phyloP scores from a whole-genome alignment of 2,329 filamentous ascomycete genomes.

The Xylariaceae sp. region DNA sequence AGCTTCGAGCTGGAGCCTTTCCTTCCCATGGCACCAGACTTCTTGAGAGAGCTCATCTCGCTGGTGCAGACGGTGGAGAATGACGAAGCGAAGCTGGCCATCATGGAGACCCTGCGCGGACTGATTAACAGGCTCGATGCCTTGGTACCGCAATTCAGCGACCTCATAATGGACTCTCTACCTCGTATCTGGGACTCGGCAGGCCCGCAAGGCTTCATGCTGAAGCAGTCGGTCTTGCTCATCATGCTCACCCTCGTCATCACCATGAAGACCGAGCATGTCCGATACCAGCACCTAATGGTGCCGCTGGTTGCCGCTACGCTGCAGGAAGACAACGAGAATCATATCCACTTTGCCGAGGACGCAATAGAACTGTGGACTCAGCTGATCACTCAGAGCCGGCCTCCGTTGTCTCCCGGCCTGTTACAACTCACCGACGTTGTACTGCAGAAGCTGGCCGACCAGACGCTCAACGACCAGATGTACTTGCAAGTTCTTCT shows the following conservation, averaged over 20 bases:
- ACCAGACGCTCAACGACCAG: constrained; percentile 58
- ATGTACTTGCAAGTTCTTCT: constrained; percentile 61
- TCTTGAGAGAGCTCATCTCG: constrained; percentile 66
- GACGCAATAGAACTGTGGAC: constrained; percentile 89
- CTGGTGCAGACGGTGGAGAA: constrained; percentile 75
- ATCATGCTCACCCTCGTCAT: constrained; percentile 81
- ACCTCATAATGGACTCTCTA: constrained; percentile 74
- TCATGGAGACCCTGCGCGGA: constrained; percentile 79
- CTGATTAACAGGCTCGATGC: constrained; percentile 78
- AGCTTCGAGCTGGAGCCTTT: constrained; percentile 72
- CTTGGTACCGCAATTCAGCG: constrained; percentile 62
- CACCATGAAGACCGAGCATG: constrained; percentile 73
- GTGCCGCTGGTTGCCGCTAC: constrained; percentile 78
- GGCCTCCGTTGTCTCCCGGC: constrained; percentile 54
- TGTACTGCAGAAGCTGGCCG: constrained; percentile 60
- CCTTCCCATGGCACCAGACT: constrained; percentile 67
- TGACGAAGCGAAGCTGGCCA: constrained; percentile 83
- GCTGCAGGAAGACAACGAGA: constrained; percentile 67
- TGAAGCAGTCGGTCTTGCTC: constrained; percentile 88
- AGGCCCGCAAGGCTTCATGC: constrained; percentile 74
- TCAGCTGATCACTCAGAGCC: constrained; percentile 63
- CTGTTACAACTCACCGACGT: constrained; percentile 59
- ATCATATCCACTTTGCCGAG: constrained; percentile 79
- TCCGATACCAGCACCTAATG: constrained; percentile 72
- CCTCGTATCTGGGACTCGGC: constrained; percentile 81